Base-by-base conservation (phyloP, 192 early-diverging fungal species). In the Coemansia interrupta region DNA sequence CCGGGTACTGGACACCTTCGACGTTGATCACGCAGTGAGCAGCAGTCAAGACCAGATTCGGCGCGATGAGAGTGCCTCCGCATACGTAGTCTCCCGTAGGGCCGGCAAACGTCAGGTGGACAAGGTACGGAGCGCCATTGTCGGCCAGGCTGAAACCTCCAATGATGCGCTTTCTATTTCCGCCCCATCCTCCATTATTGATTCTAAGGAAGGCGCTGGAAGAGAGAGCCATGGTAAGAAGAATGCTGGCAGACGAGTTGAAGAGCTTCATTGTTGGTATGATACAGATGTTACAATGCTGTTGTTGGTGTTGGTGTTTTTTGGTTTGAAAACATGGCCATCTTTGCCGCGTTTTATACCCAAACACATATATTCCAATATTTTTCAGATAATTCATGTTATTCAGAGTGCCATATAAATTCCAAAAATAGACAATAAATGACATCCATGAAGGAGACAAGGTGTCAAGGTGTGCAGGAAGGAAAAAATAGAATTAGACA, bases 141-240 rank as follows among this genome's bases (percentile, higher is more conserved):
- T 61, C 60, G 3, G 49, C 18, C 18, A 61, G 13, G 10, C 43
- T 40, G 19, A 32, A 53, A 11, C 60, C 60, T 11, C 60, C 60
- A 26, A 61, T 51, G 12, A 61, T 61, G 38, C 60, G 60, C 50
- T 45, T 51, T 6, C 44, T 18, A 5, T 48, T 30, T n/a, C n/a
- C n/a, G n/a, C n/a, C n/a, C 26, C 26, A 26, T 26, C 26, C 26
- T 26, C 26, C 26, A 4, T 1, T 26, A 4, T 26, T 26, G 26
- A 26, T 4, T 1, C 2, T 44, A 44, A 19, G 43, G 4, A 44
- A 44, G 12, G 15, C 43, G 2, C n/a, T 19, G n/a, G 43, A 0
- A 18, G 43, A 44, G 17, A 44, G n/a, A 44, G 15, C 43, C 9
- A 44, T 7, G n/a, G n/a, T 44, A 19, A 44, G 43, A 47, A 23